phyloP scores from a whole-genome alignment of 2,329 filamentous ascomycete genomes.

The Lasiodiplodia theobromae region DNA sequence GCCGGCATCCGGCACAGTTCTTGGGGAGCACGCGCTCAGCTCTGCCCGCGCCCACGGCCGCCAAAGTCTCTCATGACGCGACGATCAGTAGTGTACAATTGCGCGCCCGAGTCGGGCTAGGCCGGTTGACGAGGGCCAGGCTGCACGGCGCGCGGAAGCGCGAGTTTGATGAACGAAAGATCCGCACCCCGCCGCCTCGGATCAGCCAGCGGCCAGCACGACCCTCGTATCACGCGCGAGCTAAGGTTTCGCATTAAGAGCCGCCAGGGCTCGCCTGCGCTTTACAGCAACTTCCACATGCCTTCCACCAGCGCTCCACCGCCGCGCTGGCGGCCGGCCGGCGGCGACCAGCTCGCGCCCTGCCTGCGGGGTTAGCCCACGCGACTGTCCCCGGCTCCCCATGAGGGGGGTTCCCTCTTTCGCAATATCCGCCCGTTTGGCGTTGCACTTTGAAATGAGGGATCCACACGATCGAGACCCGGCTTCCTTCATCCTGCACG shows the following conservation, averaged over 20 bases:
- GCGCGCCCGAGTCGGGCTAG: conserved; percentile 17
- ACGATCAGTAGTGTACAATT: conserved; percentile 17
- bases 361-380: conserved; percentile 25
- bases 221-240: conserved; percentile 27
- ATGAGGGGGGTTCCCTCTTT: conserved; percentile 22
- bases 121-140: conserved; percentile 19
- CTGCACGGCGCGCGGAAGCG: conserved; percentile 20
- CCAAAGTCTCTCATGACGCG: conserved; percentile 26
- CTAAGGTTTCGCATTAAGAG: conserved; percentile 28
- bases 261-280: conserved; percentile 23
- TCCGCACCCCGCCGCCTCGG: conserved; percentile 26
- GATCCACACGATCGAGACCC: conserved; percentile 26
- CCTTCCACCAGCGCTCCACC: conserved; percentile 7
- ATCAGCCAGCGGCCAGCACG: conserved; percentile 12
- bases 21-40: conserved; percentile 17
- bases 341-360: conserved; percentile 4
- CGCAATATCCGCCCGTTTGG: conserved; percentile 20
- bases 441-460: conserved; percentile 24
- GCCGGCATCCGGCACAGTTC: conserved; percentile 6
- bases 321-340: neutral
- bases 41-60: conserved; percentile 19
- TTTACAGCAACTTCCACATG: conserved; percentile 23
- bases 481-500: conserved; percentile 12
- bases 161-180: conserved; percentile 27
- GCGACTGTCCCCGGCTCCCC: conserved; percentile 18